phyloP scores from a whole-genome alignment of 495 filamentous ascomycete species.

The Penicillium pulvis region DNA sequence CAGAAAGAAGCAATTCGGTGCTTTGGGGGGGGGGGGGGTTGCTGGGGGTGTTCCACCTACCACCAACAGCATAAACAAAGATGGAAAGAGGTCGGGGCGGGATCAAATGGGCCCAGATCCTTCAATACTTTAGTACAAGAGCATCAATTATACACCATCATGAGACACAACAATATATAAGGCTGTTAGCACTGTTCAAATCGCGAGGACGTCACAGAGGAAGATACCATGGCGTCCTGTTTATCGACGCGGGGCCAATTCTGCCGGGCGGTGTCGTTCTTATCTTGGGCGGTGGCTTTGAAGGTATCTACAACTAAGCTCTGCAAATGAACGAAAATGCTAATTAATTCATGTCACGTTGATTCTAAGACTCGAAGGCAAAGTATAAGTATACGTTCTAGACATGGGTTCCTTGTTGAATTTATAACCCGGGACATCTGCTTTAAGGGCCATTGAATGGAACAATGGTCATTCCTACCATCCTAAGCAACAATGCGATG shows the following conservation, averaged over 20 bases:
- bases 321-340: not conserved
- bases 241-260: constrained; percentile 41
- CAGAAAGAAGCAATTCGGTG: not conserved
- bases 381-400: not conserved
- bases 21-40: not conserved
- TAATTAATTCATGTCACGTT: not conserved
- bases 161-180: not conserved
- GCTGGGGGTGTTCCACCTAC: not conserved
- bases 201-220: constrained; percentile 1
- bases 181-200: not conserved
- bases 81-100: constrained; percentile 6
- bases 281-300: constrained; percentile 18
- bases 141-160: constrained; percentile 6
- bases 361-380: not conserved
- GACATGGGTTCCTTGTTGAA: not conserved
- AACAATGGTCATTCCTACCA: not conserved
- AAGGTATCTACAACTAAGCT: not conserved
- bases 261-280: constrained; percentile 36
- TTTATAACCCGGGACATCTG: not conserved
- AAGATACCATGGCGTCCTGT: constrained; percentile 36
- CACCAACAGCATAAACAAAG: constrained; percentile 16
- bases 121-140: constrained; percentile 1
- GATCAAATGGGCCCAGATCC: not conserved
- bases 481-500: not conserved
- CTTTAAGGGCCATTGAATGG: not conserved